Percentiles rank a stretch among this genome's conserved stretches.
Conservation (phyloP, 192 early-diverging fungal species). For the Coemansia sp. region DNA sequence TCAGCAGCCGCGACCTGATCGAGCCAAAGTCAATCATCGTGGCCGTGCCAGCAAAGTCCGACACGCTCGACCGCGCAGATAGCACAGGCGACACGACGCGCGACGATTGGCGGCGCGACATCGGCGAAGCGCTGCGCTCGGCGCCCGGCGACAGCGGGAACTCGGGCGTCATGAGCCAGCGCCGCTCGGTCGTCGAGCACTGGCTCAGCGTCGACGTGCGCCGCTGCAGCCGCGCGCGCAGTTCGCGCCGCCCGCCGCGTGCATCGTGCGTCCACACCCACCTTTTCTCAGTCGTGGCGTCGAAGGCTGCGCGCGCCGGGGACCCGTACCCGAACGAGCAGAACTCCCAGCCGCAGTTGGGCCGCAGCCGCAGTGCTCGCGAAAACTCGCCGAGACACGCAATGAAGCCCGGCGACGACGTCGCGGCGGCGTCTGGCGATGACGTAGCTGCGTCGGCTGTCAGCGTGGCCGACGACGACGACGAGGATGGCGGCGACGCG, state of each 20-base stretch:
- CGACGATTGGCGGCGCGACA: constrained; percentile 42
- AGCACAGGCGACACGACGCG: constrained; percentile 29
- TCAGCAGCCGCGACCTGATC: constrained; percentile 7
- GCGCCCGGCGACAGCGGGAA: constrained; percentile 2
- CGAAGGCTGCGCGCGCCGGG: constrained; percentile 25
- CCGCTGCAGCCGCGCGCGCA: constrained; percentile 12
- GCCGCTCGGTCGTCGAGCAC: constrained; percentile 51
- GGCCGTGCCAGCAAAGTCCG: constrained; percentile 17
- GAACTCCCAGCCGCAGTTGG: constrained; percentile 17
- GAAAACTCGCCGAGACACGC: constrained; percentile 33
- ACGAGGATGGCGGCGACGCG: constrained; percentile 1
- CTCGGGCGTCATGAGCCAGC: constrained; percentile 40
- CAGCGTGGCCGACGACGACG: background rate
- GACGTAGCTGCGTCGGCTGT: background rate
- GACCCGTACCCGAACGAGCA: constrained; percentile 28
- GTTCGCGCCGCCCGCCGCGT: background rate
- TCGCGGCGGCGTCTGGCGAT: background rate
- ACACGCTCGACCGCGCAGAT: constrained; percentile 39
- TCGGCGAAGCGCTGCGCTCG: constrained; percentile 1
- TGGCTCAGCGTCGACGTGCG: constrained; percentile 47
- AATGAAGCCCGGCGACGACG: background rate
- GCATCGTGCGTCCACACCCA: constrained; percentile 18
- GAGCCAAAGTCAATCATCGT: background rate
- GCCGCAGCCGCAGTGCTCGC: constrained; percentile 22
- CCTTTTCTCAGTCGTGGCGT: constrained; percentile 1